Evolutionary conservation across 2,329 filamentous ascomycete species (phyloP).

Genomic region (Aspergillus pseudoterreus): DNA sequence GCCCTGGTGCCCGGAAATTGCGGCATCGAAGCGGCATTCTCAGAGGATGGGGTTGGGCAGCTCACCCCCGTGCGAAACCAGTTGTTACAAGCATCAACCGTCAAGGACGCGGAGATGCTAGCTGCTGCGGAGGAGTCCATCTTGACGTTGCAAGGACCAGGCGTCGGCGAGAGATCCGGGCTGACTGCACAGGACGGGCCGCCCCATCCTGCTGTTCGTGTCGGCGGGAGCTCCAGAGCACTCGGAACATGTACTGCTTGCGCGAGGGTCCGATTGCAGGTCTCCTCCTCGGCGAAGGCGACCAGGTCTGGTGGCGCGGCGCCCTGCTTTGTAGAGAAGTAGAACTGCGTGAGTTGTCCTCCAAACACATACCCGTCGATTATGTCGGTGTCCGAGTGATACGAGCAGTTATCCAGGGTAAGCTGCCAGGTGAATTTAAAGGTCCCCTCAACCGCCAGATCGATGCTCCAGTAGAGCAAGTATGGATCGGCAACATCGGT

Average conservation of each 20-base stretch:
- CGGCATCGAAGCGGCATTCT: not conserved
- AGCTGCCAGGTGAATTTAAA: not conserved
- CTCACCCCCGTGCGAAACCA: not conserved
- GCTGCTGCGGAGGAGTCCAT: slow-evolving; percentile 1
- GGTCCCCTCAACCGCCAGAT: not conserved
- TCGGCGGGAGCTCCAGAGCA: not conserved
- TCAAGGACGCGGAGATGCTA: slow-evolving; percentile 2
- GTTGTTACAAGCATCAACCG: not conserved
- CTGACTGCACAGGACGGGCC: slow-evolving; percentile 1
- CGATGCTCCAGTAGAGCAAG: not conserved
- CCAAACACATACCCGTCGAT: not conserved
- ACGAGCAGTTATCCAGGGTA: not conserved
- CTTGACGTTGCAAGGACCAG: slow-evolving; percentile 7
- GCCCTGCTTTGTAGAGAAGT: slow-evolving; percentile 5
- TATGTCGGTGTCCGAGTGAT: not conserved
- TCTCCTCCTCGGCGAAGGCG: slow-evolving; percentile 1
- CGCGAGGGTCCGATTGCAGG: not conserved
- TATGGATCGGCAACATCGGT: not conserved
- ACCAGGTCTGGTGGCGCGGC: slow-evolving; percentile 2
- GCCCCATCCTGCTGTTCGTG: not conserved
- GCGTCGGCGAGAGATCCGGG: slow-evolving; percentile 1
- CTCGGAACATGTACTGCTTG: not conserved
- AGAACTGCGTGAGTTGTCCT: not conserved
- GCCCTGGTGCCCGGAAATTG: not conserved
- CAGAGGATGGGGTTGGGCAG: slow-evolving; percentile 4